Percentiles rank a stretch among this genome's conserved stretches.
Evolutionary conservation across 306 rosid genomes (phyloP).

Genomic region (Rosa persica): DNA sequence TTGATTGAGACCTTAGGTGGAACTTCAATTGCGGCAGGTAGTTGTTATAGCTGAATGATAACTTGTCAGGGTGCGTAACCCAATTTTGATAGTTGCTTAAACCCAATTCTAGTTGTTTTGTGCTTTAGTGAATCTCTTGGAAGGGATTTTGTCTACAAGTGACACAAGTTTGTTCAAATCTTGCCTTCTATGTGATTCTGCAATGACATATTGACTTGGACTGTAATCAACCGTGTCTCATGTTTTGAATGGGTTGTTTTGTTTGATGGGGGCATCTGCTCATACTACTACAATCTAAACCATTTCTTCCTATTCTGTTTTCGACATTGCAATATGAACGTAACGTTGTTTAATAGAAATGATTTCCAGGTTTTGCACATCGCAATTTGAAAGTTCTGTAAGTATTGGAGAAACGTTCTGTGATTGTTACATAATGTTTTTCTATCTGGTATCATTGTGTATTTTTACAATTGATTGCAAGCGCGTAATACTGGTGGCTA

Average conservation of each 20-base stretch:
- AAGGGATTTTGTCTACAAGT: not conserved
- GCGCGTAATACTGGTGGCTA: not conserved
- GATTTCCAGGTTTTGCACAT: not conserved
- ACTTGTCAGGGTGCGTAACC: conserved; percentile 3
- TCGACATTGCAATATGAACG: not conserved
- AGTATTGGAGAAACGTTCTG: no score
- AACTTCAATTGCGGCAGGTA: conserved; percentile 33
- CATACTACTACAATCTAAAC: no score
- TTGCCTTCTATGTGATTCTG: not conserved
- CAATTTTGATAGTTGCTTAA: not conserved
- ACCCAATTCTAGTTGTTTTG: not conserved
- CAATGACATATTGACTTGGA: not conserved
- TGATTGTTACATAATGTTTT: not conserved
- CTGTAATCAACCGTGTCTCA: not conserved
- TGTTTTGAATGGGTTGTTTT: not conserved
- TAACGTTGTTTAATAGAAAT: no score
- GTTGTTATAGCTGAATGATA: conserved; percentile 25
- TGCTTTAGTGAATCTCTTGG: not conserved
- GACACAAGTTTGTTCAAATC: not conserved
- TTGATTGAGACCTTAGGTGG: conserved; percentile 22
- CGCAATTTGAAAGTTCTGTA: not conserved
- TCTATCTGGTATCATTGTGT: not conserved
- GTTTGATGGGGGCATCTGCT: no score
- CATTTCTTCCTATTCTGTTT: not conserved
- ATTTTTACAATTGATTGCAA: not conserved